phyloP scores from a whole-genome alignment of 2,329 filamentous ascomycete species.

The Aspergillus phoenicis region DNA sequence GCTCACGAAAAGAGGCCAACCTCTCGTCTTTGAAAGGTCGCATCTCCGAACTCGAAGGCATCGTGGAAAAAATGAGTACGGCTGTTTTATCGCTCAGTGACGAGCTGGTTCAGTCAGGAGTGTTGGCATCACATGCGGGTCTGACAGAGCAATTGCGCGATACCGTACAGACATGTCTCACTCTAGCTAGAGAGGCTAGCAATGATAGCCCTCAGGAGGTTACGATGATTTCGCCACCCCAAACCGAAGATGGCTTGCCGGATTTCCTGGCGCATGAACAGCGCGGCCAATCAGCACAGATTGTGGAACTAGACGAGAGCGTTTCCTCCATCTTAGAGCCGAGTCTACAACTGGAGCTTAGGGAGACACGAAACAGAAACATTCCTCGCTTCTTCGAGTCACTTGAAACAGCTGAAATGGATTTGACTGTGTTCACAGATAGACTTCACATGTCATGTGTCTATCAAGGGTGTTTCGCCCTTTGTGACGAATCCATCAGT shows the following conservation, averaged over 20 bases:
- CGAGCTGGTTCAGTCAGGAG: slow-evolving; percentile 24
- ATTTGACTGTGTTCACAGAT: slow-evolving; percentile 23
- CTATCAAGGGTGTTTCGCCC: slow-evolving; percentile 23
- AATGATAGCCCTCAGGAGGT: slow-evolving; percentile 6
- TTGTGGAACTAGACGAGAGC: slow-evolving; percentile 13
- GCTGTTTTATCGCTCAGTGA: slow-evolving; percentile 27
- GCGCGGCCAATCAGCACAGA: neutral
- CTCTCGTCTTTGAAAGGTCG: slow-evolving; percentile 23
- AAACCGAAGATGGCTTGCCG: neutral
- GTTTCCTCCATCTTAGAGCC: neutral
- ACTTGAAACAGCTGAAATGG: slow-evolving; percentile 16
- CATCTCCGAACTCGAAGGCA: slow-evolving; percentile 22
- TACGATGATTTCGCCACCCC: neutral
- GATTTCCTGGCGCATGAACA: neutral
- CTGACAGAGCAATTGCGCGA: slow-evolving; percentile 20
- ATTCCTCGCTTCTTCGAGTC: neutral
- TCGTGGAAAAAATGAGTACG: slow-evolving; percentile 28
- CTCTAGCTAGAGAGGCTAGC: slow-evolving; percentile 14
- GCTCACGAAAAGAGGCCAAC: slow-evolving; percentile 29
- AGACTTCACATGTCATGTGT: slow-evolving; percentile 24
- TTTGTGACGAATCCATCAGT: slow-evolving; percentile 18
- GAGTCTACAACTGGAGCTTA: too few species aligned
- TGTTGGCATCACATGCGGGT: slow-evolving; percentile 21
- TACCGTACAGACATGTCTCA: slow-evolving; percentile 24
- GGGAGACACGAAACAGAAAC: neutral